A percentile compares a stretch with the other conserved stretches of the same genome.
phyloP scores from a whole-genome alignment of 306 rosid species.

The Prunus mira region DNA sequence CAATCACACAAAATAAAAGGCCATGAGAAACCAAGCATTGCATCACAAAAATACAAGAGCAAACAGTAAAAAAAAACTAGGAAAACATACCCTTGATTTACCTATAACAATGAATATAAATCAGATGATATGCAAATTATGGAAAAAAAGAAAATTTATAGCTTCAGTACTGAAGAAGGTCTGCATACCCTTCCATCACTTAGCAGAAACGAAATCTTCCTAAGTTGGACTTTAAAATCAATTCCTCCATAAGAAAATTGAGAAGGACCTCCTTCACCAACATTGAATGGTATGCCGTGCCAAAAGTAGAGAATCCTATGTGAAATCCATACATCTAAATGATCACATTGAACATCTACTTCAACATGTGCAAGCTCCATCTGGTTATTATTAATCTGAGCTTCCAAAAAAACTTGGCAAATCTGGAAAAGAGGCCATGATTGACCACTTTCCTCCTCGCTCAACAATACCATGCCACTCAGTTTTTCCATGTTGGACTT shows the following conservation, averaged over 20 bases:
- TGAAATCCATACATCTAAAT: constrained; percentile 66
- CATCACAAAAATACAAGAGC: too few species aligned
- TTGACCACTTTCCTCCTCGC: constrained; percentile 44
- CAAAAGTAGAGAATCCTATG: constrained; percentile 62
- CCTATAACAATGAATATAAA: not conserved
- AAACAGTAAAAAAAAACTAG: not conserved
- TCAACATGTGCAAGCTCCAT: constrained; percentile 26
- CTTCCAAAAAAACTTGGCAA: constrained; percentile 44
- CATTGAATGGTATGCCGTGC: constrained; percentile 42
- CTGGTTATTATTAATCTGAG: constrained; percentile 31
- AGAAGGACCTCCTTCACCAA: constrained; percentile 50
- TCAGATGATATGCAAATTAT: not conserved
- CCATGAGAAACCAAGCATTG: too few species aligned
- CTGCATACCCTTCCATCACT: constrained; percentile 85
- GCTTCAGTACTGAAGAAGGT: constrained; percentile 8
- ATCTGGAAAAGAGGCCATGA: constrained; percentile 76
- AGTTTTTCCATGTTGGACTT: constrained; percentile 59
- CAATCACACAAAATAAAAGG: not conserved
- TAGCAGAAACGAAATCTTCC: constrained; percentile 73
- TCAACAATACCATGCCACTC: constrained; percentile 43
- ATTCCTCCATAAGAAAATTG: constrained; percentile 35
- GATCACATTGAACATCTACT: constrained; percentile 59
- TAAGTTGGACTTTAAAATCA: constrained; percentile 43
- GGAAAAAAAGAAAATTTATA: not conserved
- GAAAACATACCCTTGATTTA: not conserved